A percentile compares a stretch with the other conserved stretches of the same genome.
These are phyloP conservation scores for Histomonas meleagridis DNA, from an alignment of 208 protist species.

Conservation along the genomic window DNA sequence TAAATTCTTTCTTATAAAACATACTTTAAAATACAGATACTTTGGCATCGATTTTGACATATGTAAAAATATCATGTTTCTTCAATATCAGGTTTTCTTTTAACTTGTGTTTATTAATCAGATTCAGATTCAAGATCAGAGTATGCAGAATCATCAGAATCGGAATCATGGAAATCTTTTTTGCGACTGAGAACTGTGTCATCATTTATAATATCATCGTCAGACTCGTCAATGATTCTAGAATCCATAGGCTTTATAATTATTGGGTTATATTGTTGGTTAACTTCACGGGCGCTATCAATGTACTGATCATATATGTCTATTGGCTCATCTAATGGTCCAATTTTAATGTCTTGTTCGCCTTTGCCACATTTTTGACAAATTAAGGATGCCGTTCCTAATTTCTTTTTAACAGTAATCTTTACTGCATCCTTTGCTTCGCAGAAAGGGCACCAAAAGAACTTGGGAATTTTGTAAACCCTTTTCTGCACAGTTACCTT, in stretches of 20 bases:
- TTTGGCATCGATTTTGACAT: no score
- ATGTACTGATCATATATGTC: conserved; percentile 22
- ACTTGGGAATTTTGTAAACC: conserved; percentile 2
- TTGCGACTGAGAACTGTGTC: no score
- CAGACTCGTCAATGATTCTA: no score
- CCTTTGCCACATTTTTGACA: neutral
- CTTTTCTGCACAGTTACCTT: conserved; percentile 26
- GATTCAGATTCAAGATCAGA: no score
- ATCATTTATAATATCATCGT: no score
- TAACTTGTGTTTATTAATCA: no score
- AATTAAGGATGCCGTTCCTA: neutral
- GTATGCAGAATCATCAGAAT: no score
- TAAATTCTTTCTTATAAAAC: no score
- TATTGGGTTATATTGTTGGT: neutral
- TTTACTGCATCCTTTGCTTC: neutral
- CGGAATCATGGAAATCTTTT: no score
- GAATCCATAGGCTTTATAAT: neutral
- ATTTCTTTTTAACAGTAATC: neutral
- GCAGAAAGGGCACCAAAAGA: neutral
- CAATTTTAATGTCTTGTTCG: neutral
- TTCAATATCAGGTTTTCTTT: no score
- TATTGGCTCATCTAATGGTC: neutral
- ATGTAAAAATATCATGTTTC: no score
- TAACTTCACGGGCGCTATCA: neutral
- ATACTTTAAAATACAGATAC: no score